Percentiles rank a stretch among this genome's conserved stretches.
Evolutionary conservation across 495 filamentous ascomycete genomes (phyloP).

Genomic region (Talaromyces borbonicus): DNA sequence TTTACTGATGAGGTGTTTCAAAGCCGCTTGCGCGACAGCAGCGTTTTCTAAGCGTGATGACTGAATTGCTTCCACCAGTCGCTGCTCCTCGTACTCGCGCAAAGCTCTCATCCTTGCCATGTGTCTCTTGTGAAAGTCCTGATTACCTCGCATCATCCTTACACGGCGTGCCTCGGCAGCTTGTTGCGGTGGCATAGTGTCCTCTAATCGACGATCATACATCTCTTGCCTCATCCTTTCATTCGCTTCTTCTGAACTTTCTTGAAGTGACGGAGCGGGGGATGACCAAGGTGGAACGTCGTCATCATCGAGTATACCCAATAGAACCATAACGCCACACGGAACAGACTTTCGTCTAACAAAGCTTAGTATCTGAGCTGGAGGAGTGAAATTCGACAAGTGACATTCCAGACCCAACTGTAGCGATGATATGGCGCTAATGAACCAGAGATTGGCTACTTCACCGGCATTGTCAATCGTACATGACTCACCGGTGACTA

Average conservation of each 20-base stretch:
- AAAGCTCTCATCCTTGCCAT: conserved; percentile 25
- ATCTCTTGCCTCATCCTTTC: conserved; percentile 24
- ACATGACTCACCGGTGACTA: conserved; percentile 13
- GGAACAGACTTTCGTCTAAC: conserved; percentile 45
- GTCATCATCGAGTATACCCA: conserved; percentile 39
- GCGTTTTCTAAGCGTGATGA: conserved; percentile 44
- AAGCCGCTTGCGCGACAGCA: conserved; percentile 38
- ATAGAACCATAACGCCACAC: conserved; percentile 50
- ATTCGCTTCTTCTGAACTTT: conserved; percentile 17
- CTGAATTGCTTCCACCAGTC: conserved; percentile 44
- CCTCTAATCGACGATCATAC: conserved; percentile 33
- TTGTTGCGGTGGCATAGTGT: conserved; percentile 33
- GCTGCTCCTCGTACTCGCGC: conserved; percentile 30
- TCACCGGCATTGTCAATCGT: conserved; percentile 3
- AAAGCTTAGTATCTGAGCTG: conserved; percentile 40
- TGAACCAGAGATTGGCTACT: conserved; percentile 45
- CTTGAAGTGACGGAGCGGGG: conserved; percentile 10
- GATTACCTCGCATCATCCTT: conserved; percentile 7
- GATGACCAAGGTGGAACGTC: conserved; percentile 50
- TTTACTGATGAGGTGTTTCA: conserved; percentile 34
- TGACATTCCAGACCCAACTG: conserved; percentile 39
- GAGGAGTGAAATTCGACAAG: conserved; percentile 53
- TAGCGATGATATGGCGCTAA: conserved; percentile 43
- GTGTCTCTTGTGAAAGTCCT: conserved; percentile 1
- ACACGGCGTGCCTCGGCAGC: conserved; percentile 25